Base-by-base conservation (phyloP, 345 rosid genomes). In the Eucalyptus erythrocorys region DNA sequence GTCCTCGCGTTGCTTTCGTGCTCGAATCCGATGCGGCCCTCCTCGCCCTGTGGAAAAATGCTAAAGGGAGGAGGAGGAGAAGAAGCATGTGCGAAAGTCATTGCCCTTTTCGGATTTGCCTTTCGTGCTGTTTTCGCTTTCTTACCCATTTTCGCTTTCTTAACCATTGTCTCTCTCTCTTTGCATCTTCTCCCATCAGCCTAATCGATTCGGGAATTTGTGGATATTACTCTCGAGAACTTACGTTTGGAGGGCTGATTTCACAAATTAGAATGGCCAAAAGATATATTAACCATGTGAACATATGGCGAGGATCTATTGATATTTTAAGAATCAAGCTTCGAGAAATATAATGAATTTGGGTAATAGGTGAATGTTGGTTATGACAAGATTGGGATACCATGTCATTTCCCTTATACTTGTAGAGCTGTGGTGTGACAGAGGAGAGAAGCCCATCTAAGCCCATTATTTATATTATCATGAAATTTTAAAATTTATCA, bases 401-500 rank as follows among this genome's bases (percentile, higher is more conserved):
- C 42, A 17, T 32, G 42, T 34, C 42, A 9, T 32, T 34, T 32
- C 11, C 22, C 42, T 4, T 68, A 17, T 8, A 4, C 24, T 32
- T 4, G 11, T 16, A 68, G 80, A 16, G 42, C 3, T 17, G 79
- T 2, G 9, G 40, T 3, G 40, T 2, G 22, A 68, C 0, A 1
- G 22, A 66, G 42, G 42, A 66, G 2, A 17, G 2, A 66, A 32
- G 26, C 26, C 19, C 7, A 9, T 55, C 10, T 51, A 51, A 51
- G 2, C 57, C 5, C 57, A 3, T 7, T 51, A 51, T 21, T 51
- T 51, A 21, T 51, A 1, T 51, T 21, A 51, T 3, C 10, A 51
- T 19, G 0, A 51, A 51, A 0, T 51, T 0, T 0, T 51, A 51
- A 51, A 51, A 51, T 0, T 7, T 51, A 7, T 51, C 2, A 19